Conservation (phyloP, 495 filamentous ascomycete species). For the Daldinia childiae region DNA sequence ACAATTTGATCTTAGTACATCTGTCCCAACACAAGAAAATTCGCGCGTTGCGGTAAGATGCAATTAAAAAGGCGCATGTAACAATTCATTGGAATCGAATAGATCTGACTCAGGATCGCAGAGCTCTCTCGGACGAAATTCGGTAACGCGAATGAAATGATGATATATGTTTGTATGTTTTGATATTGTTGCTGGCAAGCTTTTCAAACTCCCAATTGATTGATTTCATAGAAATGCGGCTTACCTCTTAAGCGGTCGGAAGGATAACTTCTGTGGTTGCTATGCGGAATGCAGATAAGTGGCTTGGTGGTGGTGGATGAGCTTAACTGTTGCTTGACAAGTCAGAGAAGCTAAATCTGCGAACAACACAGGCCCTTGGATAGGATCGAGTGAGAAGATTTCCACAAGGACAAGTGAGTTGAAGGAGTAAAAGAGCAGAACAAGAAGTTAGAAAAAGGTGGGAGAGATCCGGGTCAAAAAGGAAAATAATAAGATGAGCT, state of each 20-base stretch:
- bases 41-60: background rate
- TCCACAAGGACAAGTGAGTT: constrained; percentile 51
- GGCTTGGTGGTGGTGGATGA: constrained; percentile 30
- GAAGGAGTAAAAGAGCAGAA: constrained; percentile 28
- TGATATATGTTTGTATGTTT: background rate
- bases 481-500: constrained; percentile 45
- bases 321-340: constrained; percentile 39
- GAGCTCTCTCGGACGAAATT: constrained; percentile 1
- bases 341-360: constrained; percentile 43
- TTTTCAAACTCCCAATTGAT: constrained; percentile 29
- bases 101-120: background rate
- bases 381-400: constrained; percentile 26
- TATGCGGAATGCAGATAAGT: constrained; percentile 28
- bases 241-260: constrained; percentile 29
- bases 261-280: constrained; percentile 6
- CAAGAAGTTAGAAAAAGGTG: constrained; percentile 37
- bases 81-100: constrained; percentile 4
- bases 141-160: constrained; percentile 3
- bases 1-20: constrained; percentile 6
- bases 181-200: constrained; percentile 9
- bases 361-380: constrained; percentile 51
- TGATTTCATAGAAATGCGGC: constrained; percentile 25
- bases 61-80: constrained; percentile 33
- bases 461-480: constrained; percentile 43
- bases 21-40: background rate